Conservation (phyloP, 2,329 filamentous ascomycete species). For the Trichothecium roseum region DNA sequence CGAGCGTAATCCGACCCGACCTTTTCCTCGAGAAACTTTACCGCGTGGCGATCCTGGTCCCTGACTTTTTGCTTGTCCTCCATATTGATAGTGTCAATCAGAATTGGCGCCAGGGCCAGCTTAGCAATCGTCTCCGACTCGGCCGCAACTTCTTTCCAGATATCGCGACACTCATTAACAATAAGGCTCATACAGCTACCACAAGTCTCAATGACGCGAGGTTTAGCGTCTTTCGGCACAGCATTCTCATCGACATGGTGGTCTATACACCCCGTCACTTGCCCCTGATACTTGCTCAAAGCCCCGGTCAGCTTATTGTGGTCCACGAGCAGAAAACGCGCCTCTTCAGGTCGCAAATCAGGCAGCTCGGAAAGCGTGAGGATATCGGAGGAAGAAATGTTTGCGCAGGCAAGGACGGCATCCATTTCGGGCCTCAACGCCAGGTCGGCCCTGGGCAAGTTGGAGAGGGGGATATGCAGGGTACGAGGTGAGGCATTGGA, state of each 20-base stretch:
- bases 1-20: conserved; percentile 11
- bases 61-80: conserved; percentile 54
- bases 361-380: conserved; percentile 49
- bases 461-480: conserved; percentile 63
- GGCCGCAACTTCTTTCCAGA: conserved; percentile 45
- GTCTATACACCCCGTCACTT: conserved; percentile 59
- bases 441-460: conserved; percentile 59
- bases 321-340: conserved; percentile 66
- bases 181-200: conserved; percentile 69
- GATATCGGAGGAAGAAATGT: conserved; percentile 48
- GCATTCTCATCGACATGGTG: conserved; percentile 65
- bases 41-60: conserved; percentile 46
- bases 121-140: conserved; percentile 52
- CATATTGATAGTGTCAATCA: conserved; percentile 65
- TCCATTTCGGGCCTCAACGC: conserved; percentile 62
- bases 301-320: conserved; percentile 63
- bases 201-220: conserved; percentile 52
- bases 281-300: conserved; percentile 40
- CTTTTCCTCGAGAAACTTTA: conserved; percentile 45
- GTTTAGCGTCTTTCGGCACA: conserved; percentile 35
- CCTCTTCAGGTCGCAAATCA: conserved; percentile 40
- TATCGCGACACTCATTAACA: conserved; percentile 42
- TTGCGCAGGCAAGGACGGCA: conserved; percentile 51
- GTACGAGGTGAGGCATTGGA: conserved; percentile 43
- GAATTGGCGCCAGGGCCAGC: conserved; percentile 57